phyloP scores from a whole-genome alignment of 176 grass and related monocot species.

The Phyllostachys edulis region DNA sequence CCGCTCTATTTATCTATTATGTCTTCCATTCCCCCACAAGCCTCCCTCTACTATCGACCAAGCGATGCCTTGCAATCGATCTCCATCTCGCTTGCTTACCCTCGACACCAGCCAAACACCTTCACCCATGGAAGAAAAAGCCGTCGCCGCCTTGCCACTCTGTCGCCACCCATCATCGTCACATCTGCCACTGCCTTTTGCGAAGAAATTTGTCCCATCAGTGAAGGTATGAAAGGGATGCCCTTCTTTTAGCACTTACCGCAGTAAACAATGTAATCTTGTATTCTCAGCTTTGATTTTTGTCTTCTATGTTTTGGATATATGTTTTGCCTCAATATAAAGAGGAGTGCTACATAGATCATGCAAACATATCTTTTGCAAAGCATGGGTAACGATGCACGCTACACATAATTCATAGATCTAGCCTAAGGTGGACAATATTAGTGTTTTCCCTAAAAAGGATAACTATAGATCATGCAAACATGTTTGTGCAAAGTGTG shows the following conservation, averaged over 20 bases:
- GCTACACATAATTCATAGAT: background rate
- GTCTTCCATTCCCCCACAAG: background rate
- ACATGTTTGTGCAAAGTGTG: background rate
- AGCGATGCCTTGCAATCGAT: background rate
- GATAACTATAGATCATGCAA: background rate
- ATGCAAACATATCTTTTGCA: no score
- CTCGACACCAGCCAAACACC: background rate
- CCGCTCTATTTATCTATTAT: background rate
- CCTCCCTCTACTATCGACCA: background rate
- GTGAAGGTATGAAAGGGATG: background rate
- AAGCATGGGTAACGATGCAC: no score
- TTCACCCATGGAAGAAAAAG: background rate
- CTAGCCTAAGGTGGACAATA: background rate
- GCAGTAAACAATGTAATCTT: background rate
- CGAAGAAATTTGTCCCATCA: background rate
- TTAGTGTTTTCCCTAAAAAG: no score
- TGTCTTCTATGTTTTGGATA: background rate
- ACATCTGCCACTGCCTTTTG: background rate
- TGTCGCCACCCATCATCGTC: background rate
- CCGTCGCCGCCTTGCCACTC: background rate
- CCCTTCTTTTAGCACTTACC: background rate
- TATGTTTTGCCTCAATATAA: background rate
- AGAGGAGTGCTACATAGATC: background rate
- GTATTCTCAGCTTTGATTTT: background rate
- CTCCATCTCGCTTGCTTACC: background rate